Conservation (phyloP, 2,329 filamentous ascomycete genomes). For the Penicillium verrucosum region DNA sequence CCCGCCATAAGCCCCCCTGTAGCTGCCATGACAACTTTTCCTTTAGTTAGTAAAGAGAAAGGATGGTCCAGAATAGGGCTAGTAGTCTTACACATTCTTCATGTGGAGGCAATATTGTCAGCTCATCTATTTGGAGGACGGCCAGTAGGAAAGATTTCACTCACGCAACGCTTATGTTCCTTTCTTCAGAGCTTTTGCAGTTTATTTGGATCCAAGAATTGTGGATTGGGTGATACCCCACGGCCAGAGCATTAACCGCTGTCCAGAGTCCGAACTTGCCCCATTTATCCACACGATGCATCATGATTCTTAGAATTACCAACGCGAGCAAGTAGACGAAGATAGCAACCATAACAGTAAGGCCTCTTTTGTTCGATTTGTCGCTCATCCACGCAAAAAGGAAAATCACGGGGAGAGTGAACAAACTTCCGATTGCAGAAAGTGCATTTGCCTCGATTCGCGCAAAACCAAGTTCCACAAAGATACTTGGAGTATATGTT, state of each 20-base stretch:
- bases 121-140: not conserved
- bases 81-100: constrained; percentile 26
- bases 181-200: constrained; percentile 46
- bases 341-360: constrained; percentile 46
- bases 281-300: constrained; percentile 49
- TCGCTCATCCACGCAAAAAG: constrained; percentile 51
- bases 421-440: constrained; percentile 40
- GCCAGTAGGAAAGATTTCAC: constrained; percentile 13
- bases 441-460: constrained; percentile 49
- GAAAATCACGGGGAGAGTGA: constrained; percentile 50
- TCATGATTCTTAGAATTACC: constrained; percentile 41
- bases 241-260: constrained; percentile 50
- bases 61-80: not conserved
- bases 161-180: constrained; percentile 51
- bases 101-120: constrained; percentile 34
- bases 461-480: constrained; percentile 46
- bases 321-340: constrained; percentile 47
- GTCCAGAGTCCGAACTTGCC: constrained; percentile 53
- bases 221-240: constrained; percentile 54
- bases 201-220: constrained; percentile 56
- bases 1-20: constrained; percentile 52
- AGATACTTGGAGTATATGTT: constrained; percentile 47
- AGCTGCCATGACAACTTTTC: constrained; percentile 48
- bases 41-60: not conserved
- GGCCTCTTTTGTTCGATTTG: constrained; percentile 44